Conservation (phyloP, 2,329 filamentous ascomycete genomes). For the Sclerotinia sclerotiorum region DNA sequence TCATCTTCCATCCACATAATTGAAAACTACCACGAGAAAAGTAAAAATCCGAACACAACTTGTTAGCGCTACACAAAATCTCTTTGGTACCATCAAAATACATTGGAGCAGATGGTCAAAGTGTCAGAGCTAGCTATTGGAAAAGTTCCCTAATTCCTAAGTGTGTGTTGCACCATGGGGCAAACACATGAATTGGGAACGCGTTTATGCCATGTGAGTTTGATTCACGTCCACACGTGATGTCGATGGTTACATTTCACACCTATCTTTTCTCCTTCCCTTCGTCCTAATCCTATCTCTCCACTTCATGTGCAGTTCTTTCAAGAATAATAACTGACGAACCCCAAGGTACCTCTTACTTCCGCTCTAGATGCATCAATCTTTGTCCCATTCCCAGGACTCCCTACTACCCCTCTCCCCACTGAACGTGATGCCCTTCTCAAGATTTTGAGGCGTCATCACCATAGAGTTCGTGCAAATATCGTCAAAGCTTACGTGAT, state of each 20-base stretch:
- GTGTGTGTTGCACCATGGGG: neutral
- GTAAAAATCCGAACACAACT: neutral
- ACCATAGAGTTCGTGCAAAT: constrained; percentile 31
- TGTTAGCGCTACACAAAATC: neutral
- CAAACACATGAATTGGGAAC: neutral
- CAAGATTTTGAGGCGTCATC: constrained; percentile 30
- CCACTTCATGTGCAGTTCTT: neutral
- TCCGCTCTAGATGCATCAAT: constrained; percentile 29
- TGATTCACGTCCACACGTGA: constrained; percentile 18
- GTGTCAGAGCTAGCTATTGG: neutral
- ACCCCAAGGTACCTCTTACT: neutral
- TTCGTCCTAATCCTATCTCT: neutral
- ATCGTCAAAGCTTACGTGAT: constrained; percentile 28
- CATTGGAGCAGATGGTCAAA: neutral
- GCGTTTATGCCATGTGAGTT: constrained; percentile 7
- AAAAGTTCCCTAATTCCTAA: neutral
- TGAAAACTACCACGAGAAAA: neutral
- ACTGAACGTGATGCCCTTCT: constrained; percentile 26
- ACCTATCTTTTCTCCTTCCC: too few species aligned
- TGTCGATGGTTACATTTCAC: neutral
- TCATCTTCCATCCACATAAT: neutral
- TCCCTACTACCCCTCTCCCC: constrained; percentile 20
- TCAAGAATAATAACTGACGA: neutral
- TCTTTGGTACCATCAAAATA: neutral
- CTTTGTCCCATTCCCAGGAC: constrained; percentile 34